These are phyloP conservation scores for Podospora conica DNA, from an alignment of 495 filamentous ascomycete species.

Conservation along the genomic window DNA sequence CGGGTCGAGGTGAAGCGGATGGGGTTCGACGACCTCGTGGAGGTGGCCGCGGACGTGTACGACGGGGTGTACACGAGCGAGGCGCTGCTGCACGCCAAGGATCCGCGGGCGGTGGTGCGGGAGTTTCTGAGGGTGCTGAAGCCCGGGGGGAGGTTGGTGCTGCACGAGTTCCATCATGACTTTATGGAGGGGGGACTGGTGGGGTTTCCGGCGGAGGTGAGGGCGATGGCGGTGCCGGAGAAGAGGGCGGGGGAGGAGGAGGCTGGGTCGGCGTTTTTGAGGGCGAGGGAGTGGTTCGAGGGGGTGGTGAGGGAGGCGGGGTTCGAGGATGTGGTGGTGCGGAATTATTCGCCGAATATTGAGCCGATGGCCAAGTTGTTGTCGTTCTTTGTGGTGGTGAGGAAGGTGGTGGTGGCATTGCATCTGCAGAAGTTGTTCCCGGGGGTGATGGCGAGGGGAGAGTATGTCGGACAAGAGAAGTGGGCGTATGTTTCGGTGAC, in stretches of 20 bases:
- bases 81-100: slow-evolving; percentile 2
- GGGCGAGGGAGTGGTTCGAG: background rate
- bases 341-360: slow-evolving; percentile 8
- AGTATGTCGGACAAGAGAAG: slow-evolving; percentile 1
- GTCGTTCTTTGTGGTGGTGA: background rate
- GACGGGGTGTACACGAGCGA: slow-evolving; percentile 7
- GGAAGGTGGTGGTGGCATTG: background rate
- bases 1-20: background rate
- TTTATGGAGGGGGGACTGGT: background rate
- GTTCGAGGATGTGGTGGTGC: slow-evolving; percentile 3
- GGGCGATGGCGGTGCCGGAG: background rate
- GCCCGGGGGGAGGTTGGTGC: slow-evolving; percentile 2
- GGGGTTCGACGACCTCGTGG: background rate
- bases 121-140: slow-evolving; percentile 3
- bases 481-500: slow-evolving; percentile 8
- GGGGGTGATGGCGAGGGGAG: background rate
- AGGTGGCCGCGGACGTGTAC: background rate
- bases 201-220: slow-evolving; percentile 1
- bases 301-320: background rate
- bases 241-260: background rate
- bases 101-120: background rate
- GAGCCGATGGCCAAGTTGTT: slow-evolving; percentile 7
- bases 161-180: slow-evolving; percentile 12
- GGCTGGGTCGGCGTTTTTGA: background rate
- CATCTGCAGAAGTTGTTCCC: slow-evolving; percentile 4